Evolutionary conservation across 495 filamentous ascomycete species (phyloP).

Genomic region (Terfezia claveryi): DNA sequence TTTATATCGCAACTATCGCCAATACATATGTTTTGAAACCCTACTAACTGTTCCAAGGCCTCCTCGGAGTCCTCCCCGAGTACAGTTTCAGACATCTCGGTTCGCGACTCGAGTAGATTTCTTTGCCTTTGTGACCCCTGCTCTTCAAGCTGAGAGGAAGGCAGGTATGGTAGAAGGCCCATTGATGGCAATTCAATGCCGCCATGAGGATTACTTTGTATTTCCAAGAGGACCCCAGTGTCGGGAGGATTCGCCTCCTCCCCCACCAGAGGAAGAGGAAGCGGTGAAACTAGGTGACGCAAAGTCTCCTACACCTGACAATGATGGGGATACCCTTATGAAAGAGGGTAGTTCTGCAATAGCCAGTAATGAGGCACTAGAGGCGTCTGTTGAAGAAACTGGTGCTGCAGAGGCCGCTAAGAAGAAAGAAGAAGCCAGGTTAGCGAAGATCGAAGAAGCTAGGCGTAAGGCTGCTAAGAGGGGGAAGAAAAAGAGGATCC

Average conservation of each 20-base stretch:
- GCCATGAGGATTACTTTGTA: slow-evolving; percentile 15
- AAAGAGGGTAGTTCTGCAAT: neutral
- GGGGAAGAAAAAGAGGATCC: neutral
- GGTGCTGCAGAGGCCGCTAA: neutral
- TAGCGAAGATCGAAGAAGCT: neutral
- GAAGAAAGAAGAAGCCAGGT: neutral
- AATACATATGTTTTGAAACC: neutral
- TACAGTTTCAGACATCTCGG: slow-evolving; percentile 13
- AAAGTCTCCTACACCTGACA: neutral
- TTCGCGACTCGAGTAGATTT: slow-evolving; percentile 16
- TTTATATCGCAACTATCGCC: neutral
- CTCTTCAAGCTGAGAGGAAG: slow-evolving; percentile 14
- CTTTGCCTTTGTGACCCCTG: slow-evolving; percentile 14
- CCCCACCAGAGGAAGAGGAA: neutral
- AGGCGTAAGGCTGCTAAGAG: slow-evolving; percentile 1
- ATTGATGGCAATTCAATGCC: slow-evolving; percentile 16
- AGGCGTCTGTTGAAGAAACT: neutral
- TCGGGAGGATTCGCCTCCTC: neutral
- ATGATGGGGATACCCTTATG: neutral
- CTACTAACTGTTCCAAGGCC: slow-evolving; percentile 3
- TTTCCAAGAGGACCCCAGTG: slow-evolving; percentile 4
- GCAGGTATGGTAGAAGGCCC: slow-evolving; percentile 16
- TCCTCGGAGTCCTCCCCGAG: slow-evolving; percentile 13
- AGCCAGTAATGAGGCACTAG: neutral
- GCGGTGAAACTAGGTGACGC: neutral